These are phyloP conservation scores for Botrytis pseudocinerea DNA, from an alignment of 2,329 filamentous ascomycete species.

Conservation along the genomic window DNA sequence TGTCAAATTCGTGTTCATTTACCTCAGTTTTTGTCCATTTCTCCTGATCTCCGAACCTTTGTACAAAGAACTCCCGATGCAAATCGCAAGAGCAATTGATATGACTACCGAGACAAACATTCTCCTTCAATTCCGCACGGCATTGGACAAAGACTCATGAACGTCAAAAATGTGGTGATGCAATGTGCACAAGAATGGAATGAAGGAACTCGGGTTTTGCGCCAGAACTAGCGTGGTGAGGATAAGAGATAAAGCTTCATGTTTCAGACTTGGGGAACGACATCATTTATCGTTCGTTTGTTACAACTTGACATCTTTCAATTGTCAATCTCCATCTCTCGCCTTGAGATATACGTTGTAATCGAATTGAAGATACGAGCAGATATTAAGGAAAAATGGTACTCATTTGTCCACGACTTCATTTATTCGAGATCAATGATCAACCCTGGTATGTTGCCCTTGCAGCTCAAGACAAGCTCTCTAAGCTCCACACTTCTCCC, in stretches of 20 bases:
- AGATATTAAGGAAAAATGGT: conserved; percentile 43
- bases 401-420: conserved; percentile 57
- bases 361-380: not conserved
- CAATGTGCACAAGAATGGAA: conserved; percentile 7
- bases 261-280: not conserved
- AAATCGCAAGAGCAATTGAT: conserved; percentile 21
- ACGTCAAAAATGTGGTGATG: conserved; percentile 11
- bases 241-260: conserved; percentile 6
- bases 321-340: too few relatives aligned
- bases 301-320: not conserved
- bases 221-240: conserved; percentile 5
- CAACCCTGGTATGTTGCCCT: conserved; percentile 56
- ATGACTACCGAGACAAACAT: conserved; percentile 34
- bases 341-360: not conserved
- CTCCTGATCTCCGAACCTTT: conserved; percentile 34
- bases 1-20: conserved; percentile 19
- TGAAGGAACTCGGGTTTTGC: conserved; percentile 4
- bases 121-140: not conserved
- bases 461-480: conserved; percentile 13
- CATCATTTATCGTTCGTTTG: not conserved
- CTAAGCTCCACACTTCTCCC: not conserved
- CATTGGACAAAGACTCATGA: not conserved
- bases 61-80: conserved; percentile 28
- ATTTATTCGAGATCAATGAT: conserved; percentile 69
- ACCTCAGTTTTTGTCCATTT: conserved; percentile 38